Conservation (phyloP, 352 stramenopile genomes). For the Phytophthora melonis region DNA sequence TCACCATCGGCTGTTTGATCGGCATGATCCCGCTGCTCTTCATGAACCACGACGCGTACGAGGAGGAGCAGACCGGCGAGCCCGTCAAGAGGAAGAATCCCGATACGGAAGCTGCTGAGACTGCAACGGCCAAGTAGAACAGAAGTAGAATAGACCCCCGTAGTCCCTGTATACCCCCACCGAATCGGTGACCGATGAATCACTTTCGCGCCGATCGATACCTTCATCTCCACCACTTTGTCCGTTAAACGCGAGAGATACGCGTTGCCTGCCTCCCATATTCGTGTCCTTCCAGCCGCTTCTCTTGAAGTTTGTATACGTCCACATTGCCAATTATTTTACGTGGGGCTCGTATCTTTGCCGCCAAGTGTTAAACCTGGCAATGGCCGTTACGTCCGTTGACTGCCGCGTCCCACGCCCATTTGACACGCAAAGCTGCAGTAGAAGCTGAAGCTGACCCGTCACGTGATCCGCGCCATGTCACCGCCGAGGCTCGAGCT, state of each 20-base stretch:
- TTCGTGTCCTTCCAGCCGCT: not conserved
- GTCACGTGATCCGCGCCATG: slow-evolving; percentile 19
- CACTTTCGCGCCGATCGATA: slow-evolving; percentile 10
- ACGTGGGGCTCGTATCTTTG: slow-evolving; percentile 31
- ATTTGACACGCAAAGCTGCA: slow-evolving; percentile 1
- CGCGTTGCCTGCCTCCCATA: slow-evolving; percentile 7
- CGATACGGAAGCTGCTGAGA: not conserved
- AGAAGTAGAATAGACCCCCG: slow-evolving; percentile 9
- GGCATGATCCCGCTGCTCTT: slow-evolving; percentile 93
- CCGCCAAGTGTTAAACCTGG: slow-evolving; percentile 17
- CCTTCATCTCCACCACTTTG: not conserved
- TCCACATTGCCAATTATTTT: slow-evolving; percentile 22
- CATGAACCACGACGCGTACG: slow-evolving; percentile 79
- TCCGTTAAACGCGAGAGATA: slow-evolving; percentile 31
- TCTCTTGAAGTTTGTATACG: slow-evolving; percentile 33
- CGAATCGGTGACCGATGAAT: no score
- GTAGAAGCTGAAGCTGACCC: slow-evolving; percentile 22
- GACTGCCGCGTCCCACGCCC: slow-evolving; percentile 17
- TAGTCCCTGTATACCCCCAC: not conserved
- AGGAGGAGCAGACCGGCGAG: slow-evolving; percentile 57
- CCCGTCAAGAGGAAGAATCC: slow-evolving; percentile 27
- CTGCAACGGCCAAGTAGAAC: slow-evolving; percentile 3
- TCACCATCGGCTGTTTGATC: slow-evolving; percentile 90
- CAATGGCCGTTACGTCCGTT: slow-evolving; percentile 24
- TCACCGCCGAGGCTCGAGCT: slow-evolving; percentile 18